These are phyloP conservation scores for Malus sieversii DNA, from an alignment of 306 rosid genomes.

Conservation along the genomic window DNA sequence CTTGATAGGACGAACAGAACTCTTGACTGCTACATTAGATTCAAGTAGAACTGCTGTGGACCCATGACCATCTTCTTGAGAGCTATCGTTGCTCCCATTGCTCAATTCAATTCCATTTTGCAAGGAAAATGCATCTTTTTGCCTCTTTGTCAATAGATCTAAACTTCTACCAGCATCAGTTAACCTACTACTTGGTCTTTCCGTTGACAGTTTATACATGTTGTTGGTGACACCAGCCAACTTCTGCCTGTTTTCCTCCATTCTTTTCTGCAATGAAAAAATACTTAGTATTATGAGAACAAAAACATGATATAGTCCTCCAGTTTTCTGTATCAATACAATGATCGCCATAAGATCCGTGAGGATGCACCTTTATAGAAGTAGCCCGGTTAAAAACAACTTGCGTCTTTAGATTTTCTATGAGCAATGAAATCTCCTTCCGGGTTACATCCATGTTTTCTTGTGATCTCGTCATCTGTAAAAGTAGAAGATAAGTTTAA, in stretches of 20 bases:
- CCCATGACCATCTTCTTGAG: constrained; percentile 62
- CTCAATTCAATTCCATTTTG: constrained; percentile 63
- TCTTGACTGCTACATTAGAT: constrained; percentile 81
- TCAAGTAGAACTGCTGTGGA: constrained; percentile 95
- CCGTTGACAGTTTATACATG: constrained; percentile 44
- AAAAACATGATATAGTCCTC: constrained; percentile 1
- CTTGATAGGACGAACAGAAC: constrained; percentile 89
- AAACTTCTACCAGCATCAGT: constrained; percentile 30
- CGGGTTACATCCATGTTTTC: constrained; percentile 23
- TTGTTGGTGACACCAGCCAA: constrained; percentile 53
- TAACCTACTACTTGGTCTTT: constrained; percentile 37
- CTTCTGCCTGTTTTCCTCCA: constrained; percentile 75
- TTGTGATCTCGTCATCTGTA: constrained; percentile 34
- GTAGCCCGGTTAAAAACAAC: constrained; percentile 51
- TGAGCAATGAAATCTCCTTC: constrained; percentile 50
- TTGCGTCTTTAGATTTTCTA: constrained; percentile 75
- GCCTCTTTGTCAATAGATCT: constrained; percentile 73
- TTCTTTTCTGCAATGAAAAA: constrained; percentile 53
- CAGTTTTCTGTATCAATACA: not conserved
- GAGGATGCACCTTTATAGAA: constrained; percentile 50
- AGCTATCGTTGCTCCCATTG: constrained; percentile 52
- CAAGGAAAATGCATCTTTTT: constrained; percentile 77
- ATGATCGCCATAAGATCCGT: not conserved
- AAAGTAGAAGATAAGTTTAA: not conserved
- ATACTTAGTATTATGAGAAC: not conserved